Evolutionary conservation across 371 early-diverging fungal species (phyloP).

Genomic region (Phascolomyces articulosus): DNA sequence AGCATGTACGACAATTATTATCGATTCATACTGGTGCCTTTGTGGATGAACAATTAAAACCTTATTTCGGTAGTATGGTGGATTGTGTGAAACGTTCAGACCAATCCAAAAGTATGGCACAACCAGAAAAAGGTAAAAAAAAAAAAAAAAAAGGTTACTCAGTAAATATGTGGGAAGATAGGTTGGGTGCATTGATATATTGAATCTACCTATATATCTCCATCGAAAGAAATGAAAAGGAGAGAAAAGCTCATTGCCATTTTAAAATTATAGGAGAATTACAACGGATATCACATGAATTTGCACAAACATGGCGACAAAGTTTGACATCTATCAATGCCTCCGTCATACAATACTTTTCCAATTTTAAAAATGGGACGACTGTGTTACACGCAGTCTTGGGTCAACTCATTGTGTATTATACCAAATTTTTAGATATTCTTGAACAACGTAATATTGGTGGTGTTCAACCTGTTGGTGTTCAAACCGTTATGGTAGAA

Average conservation of each 20-base stretch:
- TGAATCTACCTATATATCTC: no score
- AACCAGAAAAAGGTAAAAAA: constrained; percentile 14
- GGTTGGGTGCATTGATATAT: no score
- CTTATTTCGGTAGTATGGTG: constrained; percentile 77
- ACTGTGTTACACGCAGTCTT: constrained; percentile 84
- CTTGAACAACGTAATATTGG: constrained; percentile 65
- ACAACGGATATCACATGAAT: constrained; percentile 69
- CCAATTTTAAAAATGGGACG: constrained; percentile 92
- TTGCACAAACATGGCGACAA: constrained; percentile 81
- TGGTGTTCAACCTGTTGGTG: constrained; percentile 80
- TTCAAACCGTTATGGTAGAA: constrained; percentile 93
- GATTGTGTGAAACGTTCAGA: constrained; percentile 75
- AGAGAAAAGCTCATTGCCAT: neutral
- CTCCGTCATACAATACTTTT: constrained; percentile 85
- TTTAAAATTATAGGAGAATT: constrained; percentile 36
- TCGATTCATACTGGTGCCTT: constrained; percentile 74
- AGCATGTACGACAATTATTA: constrained; percentile 72
- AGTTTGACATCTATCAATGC: constrained; percentile 77
- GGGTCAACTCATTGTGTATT: constrained; percentile 85
- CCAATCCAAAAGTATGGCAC: constrained; percentile 36
- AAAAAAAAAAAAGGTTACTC: no score
- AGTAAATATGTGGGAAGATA: no score
- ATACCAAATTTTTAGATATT: constrained; percentile 80
- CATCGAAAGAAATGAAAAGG: neutral
- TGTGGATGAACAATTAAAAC: constrained; percentile 86